These are phyloP conservation scores for Colletotrichum sp. DNA, from an alignment of 2,329 filamentous ascomycete genomes.

Conservation along the genomic window DNA sequence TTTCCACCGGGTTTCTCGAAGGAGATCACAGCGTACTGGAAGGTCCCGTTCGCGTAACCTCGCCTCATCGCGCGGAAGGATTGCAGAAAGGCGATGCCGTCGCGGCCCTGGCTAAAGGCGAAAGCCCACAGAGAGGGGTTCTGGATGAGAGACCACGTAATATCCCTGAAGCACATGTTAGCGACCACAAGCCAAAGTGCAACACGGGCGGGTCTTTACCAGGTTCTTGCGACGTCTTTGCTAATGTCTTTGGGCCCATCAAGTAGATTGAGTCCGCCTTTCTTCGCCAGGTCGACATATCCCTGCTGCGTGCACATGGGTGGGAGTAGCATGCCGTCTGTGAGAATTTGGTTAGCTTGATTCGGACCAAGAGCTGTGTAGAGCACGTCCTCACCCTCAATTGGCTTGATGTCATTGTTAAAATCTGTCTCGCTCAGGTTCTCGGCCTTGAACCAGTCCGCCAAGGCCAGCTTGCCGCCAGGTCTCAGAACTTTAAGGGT, in stretches of 20 bases:
- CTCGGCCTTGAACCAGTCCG: constrained; percentile 66
- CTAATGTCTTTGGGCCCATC: constrained; percentile 61
- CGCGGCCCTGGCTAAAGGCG: constrained; percentile 63
- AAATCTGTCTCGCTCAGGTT: constrained; percentile 47
- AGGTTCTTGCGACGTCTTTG: constrained; percentile 62
- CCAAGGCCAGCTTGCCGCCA: constrained; percentile 59
- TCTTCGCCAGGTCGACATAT: constrained; percentile 55
- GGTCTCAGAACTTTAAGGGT: constrained; percentile 50
- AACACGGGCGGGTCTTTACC: constrained; percentile 41
- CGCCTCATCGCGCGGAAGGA: constrained; percentile 66
- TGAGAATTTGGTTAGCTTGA: background rate
- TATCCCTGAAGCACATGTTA: constrained; percentile 50
- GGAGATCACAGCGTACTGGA: constrained; percentile 63
- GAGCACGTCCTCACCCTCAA: constrained; percentile 48
- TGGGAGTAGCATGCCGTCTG: constrained; percentile 66
- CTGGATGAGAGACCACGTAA: constrained; percentile 65
- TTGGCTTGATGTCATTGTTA: constrained; percentile 60
- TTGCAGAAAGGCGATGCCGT: constrained; percentile 65
- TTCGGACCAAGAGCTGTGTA: background rate
- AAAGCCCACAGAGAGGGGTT: constrained; percentile 66
- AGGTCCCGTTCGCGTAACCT: constrained; percentile 62
- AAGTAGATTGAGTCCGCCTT: constrained; percentile 50
- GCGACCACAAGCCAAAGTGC: background rate
- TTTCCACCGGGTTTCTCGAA: constrained; percentile 47
- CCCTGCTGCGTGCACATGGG: constrained; percentile 58